These are phyloP conservation scores for Ochromonas danica DNA, from an alignment of 108 stramenopile genomes.

Conservation along the genomic window DNA sequence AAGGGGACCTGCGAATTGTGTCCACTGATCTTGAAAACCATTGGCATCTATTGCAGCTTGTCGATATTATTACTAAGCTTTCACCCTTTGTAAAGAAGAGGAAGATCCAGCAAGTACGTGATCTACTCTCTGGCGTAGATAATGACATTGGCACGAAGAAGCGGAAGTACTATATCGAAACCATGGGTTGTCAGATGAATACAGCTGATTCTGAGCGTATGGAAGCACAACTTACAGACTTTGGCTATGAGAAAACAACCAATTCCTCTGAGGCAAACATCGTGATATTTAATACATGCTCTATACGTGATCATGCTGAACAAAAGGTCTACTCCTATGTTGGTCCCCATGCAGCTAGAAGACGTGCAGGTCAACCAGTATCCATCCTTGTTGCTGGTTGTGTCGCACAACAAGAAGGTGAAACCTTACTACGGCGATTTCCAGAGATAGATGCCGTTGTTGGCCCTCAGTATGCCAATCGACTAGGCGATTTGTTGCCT, in stretches of 20 bases:
- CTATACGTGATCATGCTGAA: conserved; percentile 95
- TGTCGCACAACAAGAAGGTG: conserved; percentile 96
- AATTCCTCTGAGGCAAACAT: conserved; percentile 64
- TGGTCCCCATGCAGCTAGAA: conserved; percentile 51
- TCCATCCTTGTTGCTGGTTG: conserved; percentile 90
- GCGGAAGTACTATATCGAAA: conserved; percentile 47
- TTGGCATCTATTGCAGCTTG: background rate
- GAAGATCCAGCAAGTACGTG: background rate
- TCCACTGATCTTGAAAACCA: background rate
- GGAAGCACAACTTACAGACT: conserved; percentile 79
- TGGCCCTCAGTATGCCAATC: conserved; percentile 93
- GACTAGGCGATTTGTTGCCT: conserved; percentile 83
- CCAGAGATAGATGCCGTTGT: conserved; percentile 91
- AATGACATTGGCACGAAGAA: background rate
- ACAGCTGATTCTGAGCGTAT: conserved; percentile 91
- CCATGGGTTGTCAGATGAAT: conserved; percentile 98
- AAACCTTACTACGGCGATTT: conserved; percentile 71
- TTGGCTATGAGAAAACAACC: conserved; percentile 63
- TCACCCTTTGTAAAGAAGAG: background rate
- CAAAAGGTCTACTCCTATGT: conserved; percentile 72
- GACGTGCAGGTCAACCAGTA: conserved; percentile 73
- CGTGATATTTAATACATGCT: conserved; percentile 89
- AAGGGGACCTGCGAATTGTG: background rate
- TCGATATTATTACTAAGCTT: background rate
- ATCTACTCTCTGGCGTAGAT: background rate